Conservation (phyloP, 2,329 filamentous ascomycete species). For the Colletotrichum lindemuthianum region DNA sequence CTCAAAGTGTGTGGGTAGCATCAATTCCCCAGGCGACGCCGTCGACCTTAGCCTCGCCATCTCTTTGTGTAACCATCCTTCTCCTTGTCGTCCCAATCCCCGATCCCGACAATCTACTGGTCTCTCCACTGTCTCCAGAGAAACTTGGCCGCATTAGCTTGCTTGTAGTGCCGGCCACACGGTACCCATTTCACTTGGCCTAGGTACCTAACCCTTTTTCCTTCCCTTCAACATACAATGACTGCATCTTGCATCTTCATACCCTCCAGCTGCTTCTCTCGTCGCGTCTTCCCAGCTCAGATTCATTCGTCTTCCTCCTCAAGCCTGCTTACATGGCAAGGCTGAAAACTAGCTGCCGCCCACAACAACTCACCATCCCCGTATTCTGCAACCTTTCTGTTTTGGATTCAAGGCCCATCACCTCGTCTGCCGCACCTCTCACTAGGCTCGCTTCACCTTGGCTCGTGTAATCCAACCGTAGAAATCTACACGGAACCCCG, state of each 20-base stretch:
- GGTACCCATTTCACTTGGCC: constrained; percentile 25
- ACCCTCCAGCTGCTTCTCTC: constrained; percentile 4
- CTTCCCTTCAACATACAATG: background rate
- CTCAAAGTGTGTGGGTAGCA: background rate
- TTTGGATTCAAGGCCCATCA: background rate
- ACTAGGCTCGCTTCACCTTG: background rate
- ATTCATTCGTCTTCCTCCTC: constrained; percentile 10
- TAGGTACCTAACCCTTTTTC: constrained; percentile 15
- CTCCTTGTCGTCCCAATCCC: constrained; percentile 21
- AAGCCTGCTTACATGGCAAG: background rate
- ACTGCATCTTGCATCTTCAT: constrained; percentile 20
- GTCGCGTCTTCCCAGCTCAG: constrained; percentile 9
- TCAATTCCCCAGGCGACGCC: background rate
- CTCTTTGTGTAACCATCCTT: constrained; percentile 24
- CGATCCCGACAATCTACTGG: background rate
- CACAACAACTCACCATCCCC: too few relatives aligned
- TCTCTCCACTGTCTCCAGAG: constrained; percentile 20
- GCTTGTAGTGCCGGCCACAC: constrained; percentile 24
- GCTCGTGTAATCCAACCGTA: too few relatives aligned
- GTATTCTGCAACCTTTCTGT: too few relatives aligned
- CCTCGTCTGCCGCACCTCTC: background rate
- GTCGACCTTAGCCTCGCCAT: constrained; percentile 16
- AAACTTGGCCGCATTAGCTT: constrained; percentile 22
- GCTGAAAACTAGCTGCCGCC: too few relatives aligned
- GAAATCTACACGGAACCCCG: too few relatives aligned